These are phyloP conservation scores for Populus hybrid DNA, from an alignment of 441 rosid genomes.

Conservation along the genomic window DNA sequence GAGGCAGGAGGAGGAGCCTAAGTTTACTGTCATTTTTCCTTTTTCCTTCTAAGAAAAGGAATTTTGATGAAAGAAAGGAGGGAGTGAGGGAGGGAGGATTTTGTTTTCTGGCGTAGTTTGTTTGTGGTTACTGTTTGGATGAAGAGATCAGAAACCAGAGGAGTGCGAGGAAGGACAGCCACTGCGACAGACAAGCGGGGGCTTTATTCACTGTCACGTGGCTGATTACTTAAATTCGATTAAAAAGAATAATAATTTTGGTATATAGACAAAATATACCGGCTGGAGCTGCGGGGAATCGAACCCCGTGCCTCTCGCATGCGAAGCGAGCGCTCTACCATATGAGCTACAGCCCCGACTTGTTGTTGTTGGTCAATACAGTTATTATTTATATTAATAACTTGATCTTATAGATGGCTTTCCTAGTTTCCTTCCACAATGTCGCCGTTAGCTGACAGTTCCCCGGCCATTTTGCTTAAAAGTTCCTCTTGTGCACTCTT, in stretches of 20 bases:
- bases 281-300: slow-evolving; percentile 56
- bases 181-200: too few relatives aligned
- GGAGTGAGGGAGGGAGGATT: too few relatives aligned
- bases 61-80: background rate
- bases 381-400: rapidly evolving
- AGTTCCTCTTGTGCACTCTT: too few relatives aligned
- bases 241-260: background rate
- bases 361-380: background rate
- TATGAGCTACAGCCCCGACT: slow-evolving; percentile 47
- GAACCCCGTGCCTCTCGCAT: slow-evolving; percentile 93
- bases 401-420: background rate
- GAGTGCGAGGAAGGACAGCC: background rate
- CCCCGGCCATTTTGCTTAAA: too few relatives aligned
- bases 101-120: background rate
- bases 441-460: too few relatives aligned
- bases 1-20: slow-evolving; percentile 28
- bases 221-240: background rate
- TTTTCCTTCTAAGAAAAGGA: background rate
- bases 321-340: slow-evolving; percentile 96
- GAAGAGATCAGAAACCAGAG: slow-evolving; percentile 23
- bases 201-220: background rate
- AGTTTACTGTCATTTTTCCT: slow-evolving; percentile 39
- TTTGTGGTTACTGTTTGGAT: background rate
- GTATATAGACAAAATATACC: rapidly evolving
- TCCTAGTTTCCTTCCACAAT: background rate